A percentile compares a stretch with the other conserved stretches of the same genome.
Conservation (phyloP, 257 asterid species). For the Solanum etuberosum region DNA sequence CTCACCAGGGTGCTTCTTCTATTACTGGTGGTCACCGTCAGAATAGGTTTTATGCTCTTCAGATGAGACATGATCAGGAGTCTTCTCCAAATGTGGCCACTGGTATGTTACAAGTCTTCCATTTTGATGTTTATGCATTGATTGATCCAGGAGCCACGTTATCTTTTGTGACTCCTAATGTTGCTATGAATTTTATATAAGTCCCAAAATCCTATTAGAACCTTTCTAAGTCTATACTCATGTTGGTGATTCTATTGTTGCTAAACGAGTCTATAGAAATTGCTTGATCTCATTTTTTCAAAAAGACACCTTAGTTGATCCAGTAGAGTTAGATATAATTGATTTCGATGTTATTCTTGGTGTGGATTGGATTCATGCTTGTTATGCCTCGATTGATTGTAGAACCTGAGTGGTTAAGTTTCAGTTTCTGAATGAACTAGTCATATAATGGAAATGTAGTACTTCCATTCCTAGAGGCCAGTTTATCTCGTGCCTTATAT, state of each 20-base stretch:
- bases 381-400: background rate
- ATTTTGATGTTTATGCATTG: no score
- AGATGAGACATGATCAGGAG: fast-evolving
- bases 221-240: background rate
- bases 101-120: background rate
- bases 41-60: background rate
- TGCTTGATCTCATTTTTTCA: background rate
- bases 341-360: background rate
- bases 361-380: background rate
- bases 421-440: no score
- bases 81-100: background rate
- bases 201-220: background rate
- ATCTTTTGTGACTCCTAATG: no score
- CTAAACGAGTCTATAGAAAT: background rate
- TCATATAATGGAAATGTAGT: background rate
- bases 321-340: no score
- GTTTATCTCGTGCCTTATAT: background rate
- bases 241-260: no score
- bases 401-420: background rate
- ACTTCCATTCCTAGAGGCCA: no score
- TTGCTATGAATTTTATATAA: no score
- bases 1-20: background rate
- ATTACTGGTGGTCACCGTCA: background rate
- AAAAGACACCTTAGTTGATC: background rate
- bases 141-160: background rate